Evolutionary conservation across 495 filamentous ascomycete species (phyloP), one percentile per base, ranked within the genome.

Genomic region (Staphylotrichum longicolle): DNA sequence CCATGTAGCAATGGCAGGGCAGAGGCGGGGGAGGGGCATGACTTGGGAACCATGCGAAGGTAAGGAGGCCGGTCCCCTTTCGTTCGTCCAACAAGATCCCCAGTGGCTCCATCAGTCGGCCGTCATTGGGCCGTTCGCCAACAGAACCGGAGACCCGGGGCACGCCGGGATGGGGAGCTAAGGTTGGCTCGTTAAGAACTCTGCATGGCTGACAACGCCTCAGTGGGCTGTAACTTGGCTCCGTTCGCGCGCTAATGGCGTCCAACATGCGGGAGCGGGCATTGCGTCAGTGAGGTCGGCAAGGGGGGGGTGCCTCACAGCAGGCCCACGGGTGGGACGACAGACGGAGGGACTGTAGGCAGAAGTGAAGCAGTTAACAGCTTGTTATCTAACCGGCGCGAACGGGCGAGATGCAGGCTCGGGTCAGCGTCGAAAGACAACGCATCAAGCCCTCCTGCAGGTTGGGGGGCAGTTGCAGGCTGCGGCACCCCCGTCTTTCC

Each of bases 371-470:
- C 3, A 11, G 54, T 56, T 8, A 54, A 56, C 40, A 56, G 27
- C 9, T 10, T 37, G 41, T 3, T 40, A 27, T 46, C 42, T 11
- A 14, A 56, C 40, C 40, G 39, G 52, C 14, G 61, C 67, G 55
- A 63, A 57, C 53, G 64, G 58, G 50, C 44, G 57, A 42, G 11
- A 52, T 60, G 58, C 50, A 68, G 20, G 54, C 27, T 30, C 54
- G 41, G 54, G 27, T 42, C 11, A 35, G 40, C 10, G 42, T n/a
- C 8, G 9, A 15, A 44, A 56, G 70, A 73, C 70, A 73, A 71
- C 70, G 67, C 69, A 73, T 73, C 70, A 67, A 73, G 59, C 54
- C 66, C 55, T 65, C 61, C 63, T 70, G 69, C 69, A 70, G 49
- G 51, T 6, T 39, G 41, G 39, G 50, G 54, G 53, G 54, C 58